phyloP scores from a whole-genome alignment of 163 green algal genomes.

The Scenedesmus sp. region DNA sequence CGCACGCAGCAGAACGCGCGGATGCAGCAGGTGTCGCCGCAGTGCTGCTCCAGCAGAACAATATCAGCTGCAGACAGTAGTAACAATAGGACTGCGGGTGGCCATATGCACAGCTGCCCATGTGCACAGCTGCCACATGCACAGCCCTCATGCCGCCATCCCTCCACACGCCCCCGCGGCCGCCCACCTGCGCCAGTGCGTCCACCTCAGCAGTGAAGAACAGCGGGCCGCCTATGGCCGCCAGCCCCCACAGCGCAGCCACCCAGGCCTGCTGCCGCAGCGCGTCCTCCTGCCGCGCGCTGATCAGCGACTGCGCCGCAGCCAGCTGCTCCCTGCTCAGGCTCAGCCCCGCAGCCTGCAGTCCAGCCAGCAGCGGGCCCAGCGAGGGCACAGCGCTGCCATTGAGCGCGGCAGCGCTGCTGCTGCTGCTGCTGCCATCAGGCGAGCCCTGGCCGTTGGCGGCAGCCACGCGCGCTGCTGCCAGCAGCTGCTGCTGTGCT shows the following conservation, averaged over 20 bases:
- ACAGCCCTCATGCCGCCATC: neutral
- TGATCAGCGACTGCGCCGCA: slow-evolving; percentile 30
- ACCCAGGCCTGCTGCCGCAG: slow-evolving; percentile 28
- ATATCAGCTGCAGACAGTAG: no score
- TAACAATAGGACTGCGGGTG: no score
- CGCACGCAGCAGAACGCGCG: neutral
- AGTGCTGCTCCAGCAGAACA: no score
- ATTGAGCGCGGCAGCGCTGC: neutral
- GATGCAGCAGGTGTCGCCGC: no score
- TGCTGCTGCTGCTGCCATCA: neutral
- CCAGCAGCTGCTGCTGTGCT: slow-evolving; percentile 41
- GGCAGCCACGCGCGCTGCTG: neutral
- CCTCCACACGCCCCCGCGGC: neutral
- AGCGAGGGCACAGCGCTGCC: neutral
- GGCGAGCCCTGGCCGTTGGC: neutral
- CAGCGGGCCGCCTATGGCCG: slow-evolving; percentile 31
- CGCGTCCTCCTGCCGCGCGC: neutral
- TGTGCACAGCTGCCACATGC: neutral
- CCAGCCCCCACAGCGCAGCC: slow-evolving; percentile 45
- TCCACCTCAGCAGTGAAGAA: slow-evolving; percentile 52
- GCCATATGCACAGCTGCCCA: neutral
- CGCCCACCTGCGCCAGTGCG: slow-evolving; percentile 19
- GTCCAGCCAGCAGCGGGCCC: slow-evolving; percentile 25
- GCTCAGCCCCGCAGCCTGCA: slow-evolving; percentile 32
- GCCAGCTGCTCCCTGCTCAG: slow-evolving; percentile 33